Evolutionary conservation across 106 monocot species (phyloP), one percentile per base, ranked within the genome.

Genomic region (Dioscorea zingiberensis): DNA sequence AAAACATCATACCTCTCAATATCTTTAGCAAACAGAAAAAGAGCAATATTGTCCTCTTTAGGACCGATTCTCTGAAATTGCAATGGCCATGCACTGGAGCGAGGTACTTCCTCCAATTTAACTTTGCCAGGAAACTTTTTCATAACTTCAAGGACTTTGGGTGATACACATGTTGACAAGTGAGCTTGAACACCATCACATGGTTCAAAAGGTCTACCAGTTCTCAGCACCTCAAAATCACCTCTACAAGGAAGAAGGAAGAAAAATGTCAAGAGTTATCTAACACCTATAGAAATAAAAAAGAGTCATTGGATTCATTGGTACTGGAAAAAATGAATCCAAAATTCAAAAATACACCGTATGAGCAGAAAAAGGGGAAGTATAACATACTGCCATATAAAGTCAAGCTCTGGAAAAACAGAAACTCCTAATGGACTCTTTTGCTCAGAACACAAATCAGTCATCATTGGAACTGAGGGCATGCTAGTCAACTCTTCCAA

Each of bases 11-110:
- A 94, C 94, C 94, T 87, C 25, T 84, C 82, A 65, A 73, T 25
- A 75, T 90, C 87, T 74, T 77, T 90, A 59, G 94, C 94, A 60
- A 94, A 94, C 75, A 94, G 90, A 69, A 78, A 94, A 12, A 94
- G 80, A 48, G 87, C 94, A 73, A 94, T 82, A 45, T 94, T 82
- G 21, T 85, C 79, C 72, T 87, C 91, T 21, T 63, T 77, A 25
- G 87, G 85, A 55, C 73, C 27, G 24, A 28, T 69, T 55, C 60
- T 68, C 12, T 72, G 62, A 77, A 83, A 91, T 53, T 87, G 87
- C 22, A 62, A 57, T 9, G 85, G 90, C 91, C 90, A 91, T 11
- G 66, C 69, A 10, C 69, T 70, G 27, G 19, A 30, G 1, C 76
- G 73, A 65, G 80, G 59, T 23, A 83, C 78, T 79, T 87, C 91